Evolutionary conservation across 1,284 basidiomycete species (phyloP).

Genomic region (Tilletiaria anomala): DNA sequence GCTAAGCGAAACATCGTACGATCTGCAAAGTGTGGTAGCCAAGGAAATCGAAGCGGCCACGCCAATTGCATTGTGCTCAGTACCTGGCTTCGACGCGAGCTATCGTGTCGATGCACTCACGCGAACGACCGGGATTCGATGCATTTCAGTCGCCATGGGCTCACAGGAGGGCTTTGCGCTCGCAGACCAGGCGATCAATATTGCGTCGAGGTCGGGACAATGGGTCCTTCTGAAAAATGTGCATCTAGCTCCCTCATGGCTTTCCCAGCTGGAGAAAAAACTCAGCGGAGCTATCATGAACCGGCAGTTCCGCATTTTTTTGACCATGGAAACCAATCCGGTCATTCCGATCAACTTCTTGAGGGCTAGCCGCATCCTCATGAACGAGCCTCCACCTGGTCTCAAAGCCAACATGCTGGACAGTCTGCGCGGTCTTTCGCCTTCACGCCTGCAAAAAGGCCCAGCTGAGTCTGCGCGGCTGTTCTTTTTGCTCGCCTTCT

Average conservation of each 20-base stretch:
- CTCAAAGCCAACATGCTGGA: slow-evolving; percentile 35
- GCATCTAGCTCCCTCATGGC: slow-evolving; percentile 33
- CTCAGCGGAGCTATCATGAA: slow-evolving; percentile 26
- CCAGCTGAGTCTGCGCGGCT: slow-evolving; percentile 29
- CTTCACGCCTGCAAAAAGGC: slow-evolving; percentile 18
- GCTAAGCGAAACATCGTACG: slow-evolving; percentile 39
- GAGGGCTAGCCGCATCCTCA: slow-evolving; percentile 29
- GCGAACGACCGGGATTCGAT: slow-evolving; percentile 14
- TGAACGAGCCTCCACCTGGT: slow-evolving; percentile 38
- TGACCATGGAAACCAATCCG: slow-evolving; percentile 35
- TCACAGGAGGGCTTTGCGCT: slow-evolving; percentile 32
- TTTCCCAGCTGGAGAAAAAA: slow-evolving; percentile 35
- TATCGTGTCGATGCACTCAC: slow-evolving; percentile 31
- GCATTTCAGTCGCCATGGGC: slow-evolving; percentile 35
- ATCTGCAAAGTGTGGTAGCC: slow-evolving; percentile 14
- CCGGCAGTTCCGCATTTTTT: slow-evolving; percentile 31
- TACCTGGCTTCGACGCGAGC: slow-evolving; percentile 35
- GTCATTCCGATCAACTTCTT: slow-evolving; percentile 34
- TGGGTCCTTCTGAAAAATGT: slow-evolving; percentile 39
- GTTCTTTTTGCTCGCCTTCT: slow-evolving; percentile 33
- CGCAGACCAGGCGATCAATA: slow-evolving; percentile 33
- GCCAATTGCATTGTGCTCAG: slow-evolving; percentile 33
- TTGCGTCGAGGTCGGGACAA: slow-evolving; percentile 24
- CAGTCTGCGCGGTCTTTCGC: slow-evolving; percentile 19
- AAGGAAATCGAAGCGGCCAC: slow-evolving; percentile 23